phyloP scores from a whole-genome alignment of 192 early-diverging fungal genomes.

The Backusella westeae region DNA sequence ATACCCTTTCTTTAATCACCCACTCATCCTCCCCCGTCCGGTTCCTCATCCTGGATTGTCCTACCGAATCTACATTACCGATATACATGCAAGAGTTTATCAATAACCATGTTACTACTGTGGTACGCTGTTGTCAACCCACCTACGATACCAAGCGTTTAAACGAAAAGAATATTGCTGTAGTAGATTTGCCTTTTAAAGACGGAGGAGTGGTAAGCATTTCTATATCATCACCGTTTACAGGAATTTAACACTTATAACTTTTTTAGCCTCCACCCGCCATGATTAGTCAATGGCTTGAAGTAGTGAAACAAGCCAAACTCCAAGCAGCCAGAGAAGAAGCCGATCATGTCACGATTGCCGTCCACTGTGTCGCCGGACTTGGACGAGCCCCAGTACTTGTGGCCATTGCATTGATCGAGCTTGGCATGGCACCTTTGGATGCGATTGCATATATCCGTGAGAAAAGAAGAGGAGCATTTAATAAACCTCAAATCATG shows the following conservation, averaged over 20 bases:
- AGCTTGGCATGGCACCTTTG: constrained; percentile 69
- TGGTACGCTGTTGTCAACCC: constrained; percentile 88
- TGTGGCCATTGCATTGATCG: constrained; percentile 78
- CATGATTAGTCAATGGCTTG: constrained; percentile 57
- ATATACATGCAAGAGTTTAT: constrained; percentile 72
- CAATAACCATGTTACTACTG: constrained; percentile 69
- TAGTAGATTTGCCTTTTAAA: constrained; percentile 85
- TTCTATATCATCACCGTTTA: background rate
- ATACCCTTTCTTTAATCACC: constrained; percentile 60
- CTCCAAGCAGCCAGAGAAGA: constrained; percentile 23
- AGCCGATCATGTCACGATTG: constrained; percentile 51
- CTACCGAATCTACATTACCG: constrained; percentile 72
- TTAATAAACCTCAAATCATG: constrained; percentile 72
- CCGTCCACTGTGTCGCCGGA: constrained; percentile 94
- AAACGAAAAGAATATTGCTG: constrained; percentile 56
- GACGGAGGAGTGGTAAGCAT: constrained; percentile 74
- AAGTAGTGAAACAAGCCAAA: constrained; percentile 54
- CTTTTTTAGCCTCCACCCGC: constrained; percentile 35
- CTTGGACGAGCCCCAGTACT: constrained; percentile 91
- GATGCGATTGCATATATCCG: constrained; percentile 74
- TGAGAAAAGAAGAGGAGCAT: constrained; percentile 67
- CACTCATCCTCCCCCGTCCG: constrained; percentile 51
- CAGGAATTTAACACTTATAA: background rate
- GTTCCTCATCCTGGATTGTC: constrained; percentile 91
- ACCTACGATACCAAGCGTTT: constrained; percentile 71